phyloP scores from a whole-genome alignment of 331 rosid genomes.

The Malus hybrid region DNA sequence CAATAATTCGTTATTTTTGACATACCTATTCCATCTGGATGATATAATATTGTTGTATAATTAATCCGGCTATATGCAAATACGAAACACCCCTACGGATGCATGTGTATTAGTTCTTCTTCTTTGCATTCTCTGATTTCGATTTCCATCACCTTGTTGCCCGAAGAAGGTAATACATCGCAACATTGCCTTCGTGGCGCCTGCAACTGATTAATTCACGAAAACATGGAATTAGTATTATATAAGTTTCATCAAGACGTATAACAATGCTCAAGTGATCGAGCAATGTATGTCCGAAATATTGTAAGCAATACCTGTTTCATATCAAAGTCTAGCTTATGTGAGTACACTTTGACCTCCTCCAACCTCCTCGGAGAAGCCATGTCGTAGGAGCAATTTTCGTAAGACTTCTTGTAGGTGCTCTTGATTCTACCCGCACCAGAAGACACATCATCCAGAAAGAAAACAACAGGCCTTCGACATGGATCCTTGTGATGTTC shows the following conservation, averaged over 20 bases:
- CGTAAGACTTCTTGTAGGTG: conserved; percentile 39
- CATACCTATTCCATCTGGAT: not conserved
- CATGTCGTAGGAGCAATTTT: conserved; percentile 47
- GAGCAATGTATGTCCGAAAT: not conserved
- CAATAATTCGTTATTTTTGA: not conserved
- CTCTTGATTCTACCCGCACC: conserved; percentile 32
- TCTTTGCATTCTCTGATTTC: conserved; percentile 71
- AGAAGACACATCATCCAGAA: conserved; percentile 34
- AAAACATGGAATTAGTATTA: not conserved
- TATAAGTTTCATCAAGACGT: not conserved
- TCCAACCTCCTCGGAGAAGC: conserved; percentile 46
- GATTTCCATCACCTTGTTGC: conserved; percentile 43
- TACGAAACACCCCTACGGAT: conserved; percentile 11
- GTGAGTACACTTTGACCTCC: conserved; percentile 48
- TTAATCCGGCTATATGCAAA: not conserved
- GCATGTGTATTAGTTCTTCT: conserved; percentile 59
- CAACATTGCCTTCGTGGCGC: conserved; percentile 98
- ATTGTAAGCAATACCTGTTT: conserved; percentile 47
- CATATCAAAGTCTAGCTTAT: conserved; percentile 47
- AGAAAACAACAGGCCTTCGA: conserved; percentile 62
- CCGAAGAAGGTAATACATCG: conserved; percentile 40
- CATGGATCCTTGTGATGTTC: conserved; percentile 46
- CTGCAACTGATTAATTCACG: conserved; percentile 46
- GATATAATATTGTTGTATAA: not conserved
- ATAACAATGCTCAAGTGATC: not conserved